Evolutionary conservation across 768 basidiomycete genomes (phyloP), one percentile per base, ranked within the genome.

Genomic region (Boletus reticuloceps): DNA sequence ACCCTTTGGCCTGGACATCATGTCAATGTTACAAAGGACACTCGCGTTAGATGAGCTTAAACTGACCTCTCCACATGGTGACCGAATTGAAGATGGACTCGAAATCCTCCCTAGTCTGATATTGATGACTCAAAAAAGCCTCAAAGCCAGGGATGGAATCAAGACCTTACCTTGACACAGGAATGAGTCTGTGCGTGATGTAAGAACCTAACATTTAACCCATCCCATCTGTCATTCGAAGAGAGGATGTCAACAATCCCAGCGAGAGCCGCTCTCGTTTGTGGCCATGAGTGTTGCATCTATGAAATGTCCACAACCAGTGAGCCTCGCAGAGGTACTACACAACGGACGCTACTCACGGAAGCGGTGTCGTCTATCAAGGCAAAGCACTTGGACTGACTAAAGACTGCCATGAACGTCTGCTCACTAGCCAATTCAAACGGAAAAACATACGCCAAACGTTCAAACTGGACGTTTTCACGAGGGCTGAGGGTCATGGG

Each of bases 221-320:
- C 65, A 3, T 40, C 56, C 65, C 65, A 67, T 13, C 22, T 48
- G 46, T 5, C 36, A 20, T 58, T 47, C 17, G 51, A 59, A 25
- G 56, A 58, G 11, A 68, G 12, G 8, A 38, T 36, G 4, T 63
- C 56, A 10, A 62, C 37, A 5, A 48, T 9, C 6, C 63, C 63
- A 11, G 47, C 4, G 13, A 68, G 56, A 27, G 66, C 58, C 5
- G 50, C 58, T 47, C 61, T 56, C 19, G 66, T 53, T 41, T 67
- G 65, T 14, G 56, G 19, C 65, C 65, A 67, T 0, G 60, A 53
- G 31, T 31, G 17, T 55, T 54, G 56, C 65, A 67, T 67, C 65
- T 67, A 39, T 12, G 38, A n/a, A 20, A 7, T 20, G 16, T 25
- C 19, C 39, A 5, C 11, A 17, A 17, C 14, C 2, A 6, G 7